A percentile compares a stretch with the other conserved stretches of the same genome.
These are phyloP conservation scores for Ceratorhiza oryzae-sativae DNA, from an alignment of 1,284 basidiomycete species.

Conservation along the genomic window DNA sequence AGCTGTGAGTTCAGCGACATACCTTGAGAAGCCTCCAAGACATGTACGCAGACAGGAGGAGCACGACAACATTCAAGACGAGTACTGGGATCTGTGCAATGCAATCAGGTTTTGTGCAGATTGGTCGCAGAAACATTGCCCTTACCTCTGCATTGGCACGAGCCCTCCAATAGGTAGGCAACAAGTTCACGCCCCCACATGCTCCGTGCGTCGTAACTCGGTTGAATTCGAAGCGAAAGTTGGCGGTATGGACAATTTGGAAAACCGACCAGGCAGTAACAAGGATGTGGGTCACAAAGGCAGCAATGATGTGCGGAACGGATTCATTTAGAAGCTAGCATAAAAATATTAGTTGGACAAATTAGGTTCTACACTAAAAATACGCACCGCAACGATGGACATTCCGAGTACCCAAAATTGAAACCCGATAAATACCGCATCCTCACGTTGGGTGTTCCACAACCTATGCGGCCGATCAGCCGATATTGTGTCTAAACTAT, in stretches of 20 bases:
- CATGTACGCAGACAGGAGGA: constrained; percentile 67
- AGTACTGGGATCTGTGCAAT: constrained; percentile 69
- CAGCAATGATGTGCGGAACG: constrained; percentile 75
- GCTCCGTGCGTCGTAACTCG: constrained; percentile 67
- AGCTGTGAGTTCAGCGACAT: constrained; percentile 27
- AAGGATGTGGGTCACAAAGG: constrained; percentile 72
- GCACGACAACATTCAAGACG: constrained; percentile 65
- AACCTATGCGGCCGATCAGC: constrained; percentile 55
- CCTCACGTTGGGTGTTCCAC: constrained; percentile 75
- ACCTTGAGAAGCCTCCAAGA: constrained; percentile 80
- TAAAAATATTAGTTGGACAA: constrained; percentile 4
- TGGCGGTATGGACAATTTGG: constrained; percentile 65
- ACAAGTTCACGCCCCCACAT: constrained; percentile 59
- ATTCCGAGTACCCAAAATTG: constrained; percentile 82
- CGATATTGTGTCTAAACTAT: not conserved
- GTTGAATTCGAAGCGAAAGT: constrained; percentile 65
- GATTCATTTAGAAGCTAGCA: constrained; percentile 72
- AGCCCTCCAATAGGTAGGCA: constrained; percentile 55
- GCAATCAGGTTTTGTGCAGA: constrained; percentile 65
- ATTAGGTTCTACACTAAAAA: not conserved
- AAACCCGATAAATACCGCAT: constrained; percentile 76
- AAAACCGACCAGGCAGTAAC: constrained; percentile 73
- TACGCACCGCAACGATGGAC: constrained; percentile 69
- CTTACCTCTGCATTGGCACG: constrained; percentile 42
- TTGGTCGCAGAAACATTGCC: constrained; percentile 24